Conservation (phyloP, 768 basidiomycete species). For the Krasilnikovozyma curviuscula region DNA sequence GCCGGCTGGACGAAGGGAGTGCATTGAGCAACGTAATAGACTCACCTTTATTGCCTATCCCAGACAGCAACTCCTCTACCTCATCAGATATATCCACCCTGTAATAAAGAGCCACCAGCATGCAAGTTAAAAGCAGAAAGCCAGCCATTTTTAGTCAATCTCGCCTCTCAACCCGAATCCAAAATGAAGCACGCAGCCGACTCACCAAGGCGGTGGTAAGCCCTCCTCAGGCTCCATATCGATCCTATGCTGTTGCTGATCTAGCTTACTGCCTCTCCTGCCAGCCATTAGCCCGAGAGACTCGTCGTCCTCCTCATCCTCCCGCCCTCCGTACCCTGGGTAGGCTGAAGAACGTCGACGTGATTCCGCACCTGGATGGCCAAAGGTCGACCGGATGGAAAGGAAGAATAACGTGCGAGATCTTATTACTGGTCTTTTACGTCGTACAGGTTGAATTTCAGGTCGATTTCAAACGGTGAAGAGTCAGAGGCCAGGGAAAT, state of each 20-base stretch:
- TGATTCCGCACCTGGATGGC: constrained; percentile 27
- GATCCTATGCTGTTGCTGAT: too few relatives aligned
- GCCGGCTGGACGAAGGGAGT: not conserved
- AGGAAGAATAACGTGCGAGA: constrained; percentile 83
- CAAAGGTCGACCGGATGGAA: constrained; percentile 62
- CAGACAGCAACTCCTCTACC: constrained; percentile 56
- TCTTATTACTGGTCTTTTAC: constrained; percentile 35
- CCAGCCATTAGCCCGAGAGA: constrained; percentile 25
- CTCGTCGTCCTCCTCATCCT: constrained; percentile 35
- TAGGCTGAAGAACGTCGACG: constrained; percentile 5
- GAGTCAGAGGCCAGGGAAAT: too few relatives aligned
- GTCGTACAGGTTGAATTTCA: too few relatives aligned
- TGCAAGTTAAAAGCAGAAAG: constrained; percentile 15
- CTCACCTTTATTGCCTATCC: constrained; percentile 60
- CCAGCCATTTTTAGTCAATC: too few relatives aligned
- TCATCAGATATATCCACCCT: constrained; percentile 89
- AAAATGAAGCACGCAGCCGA: constrained; percentile 9
- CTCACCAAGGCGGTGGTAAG: constrained; percentile 72
- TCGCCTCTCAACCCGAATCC: constrained; percentile 9
- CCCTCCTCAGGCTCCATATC: constrained; percentile 3
- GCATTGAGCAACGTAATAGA: constrained; percentile 8
- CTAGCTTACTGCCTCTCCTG: constrained; percentile 35
- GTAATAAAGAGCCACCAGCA: constrained; percentile 4
- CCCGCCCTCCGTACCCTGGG: constrained; percentile 19
- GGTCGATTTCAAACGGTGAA: too few relatives aligned